Evolutionary conservation across 495 filamentous ascomycete species (phyloP), one percentile per base, ranked within the genome.

Genomic region (Xylaria grammica): DNA sequence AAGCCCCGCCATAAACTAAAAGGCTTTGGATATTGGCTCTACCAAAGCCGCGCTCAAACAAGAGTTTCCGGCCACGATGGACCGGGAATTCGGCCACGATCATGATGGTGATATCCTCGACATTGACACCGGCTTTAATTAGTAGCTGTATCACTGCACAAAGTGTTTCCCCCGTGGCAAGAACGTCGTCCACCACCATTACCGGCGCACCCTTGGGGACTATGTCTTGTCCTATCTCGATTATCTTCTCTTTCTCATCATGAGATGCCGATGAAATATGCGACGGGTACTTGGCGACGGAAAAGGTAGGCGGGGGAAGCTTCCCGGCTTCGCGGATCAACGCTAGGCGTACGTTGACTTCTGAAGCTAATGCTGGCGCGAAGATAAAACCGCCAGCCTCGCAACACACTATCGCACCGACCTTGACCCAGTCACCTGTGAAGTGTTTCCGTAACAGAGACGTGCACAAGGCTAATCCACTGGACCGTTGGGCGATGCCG

Each of bases 111-210:
- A 88, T 53, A 72, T 81, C 50, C 55, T 84, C 76, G 10, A 68
- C 40, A 36, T 50, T 27, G 45, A 87, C 68, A 26, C 81, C 78
- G 73, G 75, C 78, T 69, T 85, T 62, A 11, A 63, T 49, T 58
- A 90, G 72, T 29, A 89, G 74, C 67, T 81, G 69, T 63, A 90
- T 67, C 38, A 87, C 78, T 45, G 82, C 84, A 73, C 80, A 86
- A 69, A 89, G 82, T 55, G 86, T 89, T 67, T 78, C 64, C 55
- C 86, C 87, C 30, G 84, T 85, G 38, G 86, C 80, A 66, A 89
- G 82, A 59, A 88, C 86, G 76, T 90, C 87, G 71, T 90, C 86
- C 49, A 90, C 79, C 7, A 90, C 80, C 63, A 89, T 75, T 19
- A 89, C 82, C 48, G 78, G 78, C 19, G 75, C 75, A 26, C 75